Evolutionary conservation across 2,329 filamentous ascomycete genomes (phyloP).

Genomic region (Microascus cirrosus): DNA sequence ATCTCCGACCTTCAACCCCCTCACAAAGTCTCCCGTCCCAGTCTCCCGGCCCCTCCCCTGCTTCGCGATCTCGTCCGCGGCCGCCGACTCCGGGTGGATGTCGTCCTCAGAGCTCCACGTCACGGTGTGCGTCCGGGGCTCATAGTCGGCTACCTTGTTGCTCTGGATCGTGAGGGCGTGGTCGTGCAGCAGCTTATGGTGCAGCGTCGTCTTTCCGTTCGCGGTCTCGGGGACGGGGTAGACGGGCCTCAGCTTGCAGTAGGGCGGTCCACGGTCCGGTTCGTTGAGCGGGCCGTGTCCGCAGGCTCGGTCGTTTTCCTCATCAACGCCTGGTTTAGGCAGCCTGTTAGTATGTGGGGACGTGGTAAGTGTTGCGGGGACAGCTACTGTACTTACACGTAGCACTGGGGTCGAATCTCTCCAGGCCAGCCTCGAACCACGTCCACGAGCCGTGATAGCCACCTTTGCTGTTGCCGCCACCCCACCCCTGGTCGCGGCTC

Average conservation of each 20-base stretch:
- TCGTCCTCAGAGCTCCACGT: conserved; percentile 43
- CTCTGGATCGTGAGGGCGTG: conserved; percentile 33
- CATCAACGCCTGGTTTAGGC: neutral
- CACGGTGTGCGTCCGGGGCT: conserved; percentile 30
- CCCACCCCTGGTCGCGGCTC: conserved; percentile 50
- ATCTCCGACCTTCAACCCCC: conserved; percentile 45
- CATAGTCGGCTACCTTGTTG: conserved; percentile 25
- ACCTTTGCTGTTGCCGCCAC: conserved; percentile 23
- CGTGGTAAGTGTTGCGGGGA: neutral
- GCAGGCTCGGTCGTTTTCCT: neutral
- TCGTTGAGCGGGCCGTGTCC: neutral
- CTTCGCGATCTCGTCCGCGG: conserved; percentile 22
- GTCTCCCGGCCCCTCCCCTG: conserved; percentile 39
- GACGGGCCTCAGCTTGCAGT: conserved; percentile 24
- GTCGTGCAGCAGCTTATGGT: conserved; percentile 22
- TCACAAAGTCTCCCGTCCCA: conserved; percentile 43
- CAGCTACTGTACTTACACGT: conserved; percentile 10
- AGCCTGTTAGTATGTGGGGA: neutral
- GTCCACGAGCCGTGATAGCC: conserved; percentile 38
- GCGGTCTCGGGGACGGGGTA: conserved; percentile 14
- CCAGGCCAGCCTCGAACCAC: conserved; percentile 54
- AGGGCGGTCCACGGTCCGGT: conserved; percentile 12
- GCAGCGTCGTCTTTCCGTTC: conserved; percentile 15
- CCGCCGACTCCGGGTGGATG: conserved; percentile 28
- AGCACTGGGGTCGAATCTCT: conserved; percentile 28